Evolutionary conservation across 1,284 basidiomycete species (phyloP), one percentile per base, ranked within the genome.

Genomic region (Melampsora larici-populina): DNA sequence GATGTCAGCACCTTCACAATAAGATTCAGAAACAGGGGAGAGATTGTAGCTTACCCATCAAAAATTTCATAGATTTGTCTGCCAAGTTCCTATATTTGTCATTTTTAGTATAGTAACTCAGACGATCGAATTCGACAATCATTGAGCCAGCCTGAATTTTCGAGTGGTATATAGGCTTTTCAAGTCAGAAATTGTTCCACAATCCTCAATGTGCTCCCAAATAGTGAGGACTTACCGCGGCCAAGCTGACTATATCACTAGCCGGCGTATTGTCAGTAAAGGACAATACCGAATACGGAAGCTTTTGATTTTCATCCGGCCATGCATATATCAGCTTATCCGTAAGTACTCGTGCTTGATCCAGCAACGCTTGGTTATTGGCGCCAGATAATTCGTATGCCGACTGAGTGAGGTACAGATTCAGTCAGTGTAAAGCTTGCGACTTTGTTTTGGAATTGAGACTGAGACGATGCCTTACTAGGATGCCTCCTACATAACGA

Each of bases 111-210:
- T 78, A 55, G 15, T 36, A 65, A 36, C 75, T 78, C 29, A 78
- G 36, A 21, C 75, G 67, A 70, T 78, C 75, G 26, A 78, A 70
- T 58, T 78, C 75, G 11, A 78, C 36, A n/a, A 70, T 78, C 33
- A 78, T 24, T 21, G 75, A 70, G 43, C 75, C 75, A 3, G 75
- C 75, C 75, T 78, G 29, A 24, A 26, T 36, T 36, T 36, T 36
- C 36, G 36, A 36, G 4, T 9, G 36, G 36, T 36, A 36, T 9
- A 9, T 36, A n/a, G n/a, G n/a, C 17, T n/a, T 29, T 15, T 29
- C 55, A n/a, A 6, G n/a, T 29, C n/a, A 36, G 33, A 64, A 36
- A 33, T 29, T 21, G 33, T 33, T 7, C 9, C 7, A 18, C 8
- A 64, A 5, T n/a, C 8, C 9, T n/a, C 17, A 64, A 64, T 64